Conservation (phyloP, 1,284 basidiomycete genomes). For the Naganishia cerealis region DNA sequence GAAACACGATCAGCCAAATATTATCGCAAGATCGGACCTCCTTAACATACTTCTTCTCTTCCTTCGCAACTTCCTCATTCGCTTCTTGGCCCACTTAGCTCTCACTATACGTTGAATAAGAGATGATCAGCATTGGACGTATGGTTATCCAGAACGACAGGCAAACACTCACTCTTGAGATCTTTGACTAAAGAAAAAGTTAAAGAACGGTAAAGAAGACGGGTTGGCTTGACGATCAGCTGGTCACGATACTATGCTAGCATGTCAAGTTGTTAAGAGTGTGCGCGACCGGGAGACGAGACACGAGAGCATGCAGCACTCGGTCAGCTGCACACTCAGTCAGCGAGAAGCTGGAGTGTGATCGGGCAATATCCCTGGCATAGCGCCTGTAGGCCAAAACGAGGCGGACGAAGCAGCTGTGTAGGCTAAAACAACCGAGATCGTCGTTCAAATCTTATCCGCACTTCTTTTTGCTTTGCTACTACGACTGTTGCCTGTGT, state of each 20-base stretch:
- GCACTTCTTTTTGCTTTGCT: not conserved
- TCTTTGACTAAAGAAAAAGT: constrained; percentile 14
- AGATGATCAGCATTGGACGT: not conserved
- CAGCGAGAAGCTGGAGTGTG: not conserved
- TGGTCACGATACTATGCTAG: not conserved
- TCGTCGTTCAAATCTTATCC: not conserved
- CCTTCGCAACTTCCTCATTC: constrained; percentile 36
- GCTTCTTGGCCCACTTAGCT: constrained; percentile 38
- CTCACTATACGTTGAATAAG: constrained; percentile 17
- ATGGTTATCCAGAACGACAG: not conserved
- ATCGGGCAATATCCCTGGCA: constrained; percentile 5
- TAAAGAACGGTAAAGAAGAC: constrained; percentile 20
- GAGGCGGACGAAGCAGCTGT: not conserved
- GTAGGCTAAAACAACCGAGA: not conserved
- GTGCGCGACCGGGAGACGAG: not conserved
- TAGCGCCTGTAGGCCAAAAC: not conserved
- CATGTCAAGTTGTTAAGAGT: constrained; percentile 19
- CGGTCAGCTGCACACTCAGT: not conserved
- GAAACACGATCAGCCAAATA: not conserved
- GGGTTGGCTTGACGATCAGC: not conserved
- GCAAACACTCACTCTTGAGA: constrained; percentile 23
- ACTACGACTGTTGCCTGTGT: no score
- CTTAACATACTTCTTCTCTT: constrained; percentile 36
- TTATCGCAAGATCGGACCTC: not conserved
- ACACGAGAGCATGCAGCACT: constrained; percentile 7